phyloP scores from a whole-genome alignment of 208 protist species.

The Balamuthia mandrillaris region DNA sequence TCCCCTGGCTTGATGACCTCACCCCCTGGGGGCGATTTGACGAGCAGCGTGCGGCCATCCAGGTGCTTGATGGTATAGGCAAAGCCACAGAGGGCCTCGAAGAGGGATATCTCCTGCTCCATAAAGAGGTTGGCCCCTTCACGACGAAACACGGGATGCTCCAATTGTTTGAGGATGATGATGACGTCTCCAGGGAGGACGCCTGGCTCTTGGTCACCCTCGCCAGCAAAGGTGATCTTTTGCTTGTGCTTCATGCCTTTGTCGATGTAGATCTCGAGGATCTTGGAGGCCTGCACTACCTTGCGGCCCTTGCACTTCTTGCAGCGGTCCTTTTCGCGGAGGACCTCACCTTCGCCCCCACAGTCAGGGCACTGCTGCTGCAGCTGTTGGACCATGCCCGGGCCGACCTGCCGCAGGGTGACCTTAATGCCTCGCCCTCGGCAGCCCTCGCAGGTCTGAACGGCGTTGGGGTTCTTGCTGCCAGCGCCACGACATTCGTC shows the following conservation, averaged over 20 bases:
- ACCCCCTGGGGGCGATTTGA: conserved; percentile 70
- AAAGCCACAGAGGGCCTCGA: conserved; percentile 83
- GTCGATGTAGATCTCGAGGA: conserved; percentile 94
- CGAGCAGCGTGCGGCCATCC: conserved; percentile 82
- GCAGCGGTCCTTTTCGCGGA: conserved; percentile 89
- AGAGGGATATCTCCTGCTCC: conserved; percentile 82
- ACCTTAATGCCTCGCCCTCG: conserved; percentile 86
- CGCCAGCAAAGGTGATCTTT: conserved; percentile 89
- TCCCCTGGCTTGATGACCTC: conserved; percentile 81
- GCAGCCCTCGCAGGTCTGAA: conserved; percentile 86
- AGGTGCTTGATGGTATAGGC: conserved; percentile 83
- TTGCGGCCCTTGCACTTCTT: conserved; percentile 88
- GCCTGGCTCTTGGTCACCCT: conserved; percentile 92
- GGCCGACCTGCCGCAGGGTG: conserved; percentile 86
- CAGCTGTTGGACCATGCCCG: conserved; percentile 94
- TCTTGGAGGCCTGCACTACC: conserved; percentile 63
- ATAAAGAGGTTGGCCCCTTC: conserved; percentile 92
- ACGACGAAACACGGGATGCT: conserved; percentile 87
- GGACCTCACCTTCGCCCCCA: conserved; percentile 83
- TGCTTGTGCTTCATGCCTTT: conserved; percentile 92
- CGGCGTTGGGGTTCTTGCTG: conserved; percentile 53
- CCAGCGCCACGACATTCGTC: conserved; percentile 63
- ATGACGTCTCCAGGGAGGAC: conserved; percentile 93
- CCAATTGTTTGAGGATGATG: conserved; percentile 92
- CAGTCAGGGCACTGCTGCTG: conserved; percentile 88